Conservation (phyloP, 768 basidiomycete species). For the Suillus subluteus region DNA sequence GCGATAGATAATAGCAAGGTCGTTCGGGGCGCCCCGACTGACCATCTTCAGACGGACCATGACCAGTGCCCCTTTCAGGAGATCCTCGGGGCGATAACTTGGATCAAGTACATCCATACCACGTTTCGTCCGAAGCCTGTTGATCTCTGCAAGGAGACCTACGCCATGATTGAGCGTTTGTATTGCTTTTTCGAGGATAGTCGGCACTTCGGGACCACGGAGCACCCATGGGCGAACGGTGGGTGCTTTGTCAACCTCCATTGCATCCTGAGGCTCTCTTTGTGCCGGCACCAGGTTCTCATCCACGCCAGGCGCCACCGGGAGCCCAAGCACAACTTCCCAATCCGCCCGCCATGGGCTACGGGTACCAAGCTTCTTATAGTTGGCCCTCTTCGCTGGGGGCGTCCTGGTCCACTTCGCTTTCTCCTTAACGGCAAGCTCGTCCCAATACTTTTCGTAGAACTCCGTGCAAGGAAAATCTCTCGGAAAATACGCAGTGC, state of each 20-base stretch:
- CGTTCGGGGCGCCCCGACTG: slow-evolving; percentile 71
- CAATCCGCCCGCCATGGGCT: slow-evolving; percentile 83
- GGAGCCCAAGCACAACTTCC: slow-evolving; percentile 65
- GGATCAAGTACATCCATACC: slow-evolving; percentile 43
- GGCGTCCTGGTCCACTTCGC: slow-evolving; percentile 79
- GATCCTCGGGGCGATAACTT: slow-evolving; percentile 39
- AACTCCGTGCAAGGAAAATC: slow-evolving; percentile 70
- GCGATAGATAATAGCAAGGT: slow-evolving; percentile 73
- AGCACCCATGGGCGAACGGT: slow-evolving; percentile 65
- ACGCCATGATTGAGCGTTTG: slow-evolving; percentile 44
- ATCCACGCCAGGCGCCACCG: slow-evolving; percentile 17
- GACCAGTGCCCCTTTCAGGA: slow-evolving; percentile 67
- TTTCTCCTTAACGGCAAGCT: slow-evolving; percentile 56
- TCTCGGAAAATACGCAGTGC: slow-evolving; percentile 73
- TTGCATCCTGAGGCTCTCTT: slow-evolving; percentile 41
- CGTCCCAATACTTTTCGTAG: slow-evolving; percentile 52
- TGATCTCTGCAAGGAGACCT: slow-evolving; percentile 56
- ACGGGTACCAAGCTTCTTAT: slow-evolving; percentile 58
- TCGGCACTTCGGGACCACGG: slow-evolving; percentile 53
- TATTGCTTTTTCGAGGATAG: slow-evolving; percentile 47
- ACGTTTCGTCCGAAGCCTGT: slow-evolving; percentile 61
- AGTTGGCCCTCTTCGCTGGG: slow-evolving; percentile 84
- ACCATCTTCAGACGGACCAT: slow-evolving; percentile 65
- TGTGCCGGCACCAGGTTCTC: slow-evolving; percentile 61
- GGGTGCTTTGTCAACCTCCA: slow-evolving; percentile 14